phyloP scores from a whole-genome alignment of 108 stramenopile genomes.

The Nitzschia inconspicua region DNA sequence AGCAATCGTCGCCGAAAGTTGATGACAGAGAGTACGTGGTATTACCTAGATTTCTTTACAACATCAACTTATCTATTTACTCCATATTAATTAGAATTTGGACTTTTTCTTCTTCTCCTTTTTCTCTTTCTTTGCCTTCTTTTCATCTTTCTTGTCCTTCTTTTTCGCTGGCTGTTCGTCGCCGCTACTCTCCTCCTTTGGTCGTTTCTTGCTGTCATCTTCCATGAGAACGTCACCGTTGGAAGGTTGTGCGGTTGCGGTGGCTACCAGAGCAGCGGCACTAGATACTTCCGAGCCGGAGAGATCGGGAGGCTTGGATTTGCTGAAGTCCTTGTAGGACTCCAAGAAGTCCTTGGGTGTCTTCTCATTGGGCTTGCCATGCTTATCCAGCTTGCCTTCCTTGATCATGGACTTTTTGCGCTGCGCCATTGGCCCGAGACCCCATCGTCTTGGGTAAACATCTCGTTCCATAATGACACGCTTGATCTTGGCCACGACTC shows the following conservation, averaged over 20 bases:
- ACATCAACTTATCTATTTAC: too few relatives aligned
- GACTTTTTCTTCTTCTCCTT: constrained; percentile 30
- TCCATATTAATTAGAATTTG: too few relatives aligned
- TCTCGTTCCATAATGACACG: constrained; percentile 99
- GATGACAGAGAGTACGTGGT: too few relatives aligned
- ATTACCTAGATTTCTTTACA: too few relatives aligned
- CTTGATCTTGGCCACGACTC: constrained; percentile 99
- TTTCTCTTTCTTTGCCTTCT: constrained; percentile 24
- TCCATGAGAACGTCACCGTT: constrained; percentile 19
- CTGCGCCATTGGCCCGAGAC: constrained; percentile 97
- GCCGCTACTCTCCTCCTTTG: constrained; percentile 30
- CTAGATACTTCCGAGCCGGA: constrained; percentile 20
- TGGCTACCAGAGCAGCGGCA: constrained; percentile 5
- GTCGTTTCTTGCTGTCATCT: constrained; percentile 27
- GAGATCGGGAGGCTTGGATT: constrained; percentile 50
- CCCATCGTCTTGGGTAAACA: constrained; percentile 98
- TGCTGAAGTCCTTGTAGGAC: constrained; percentile 72
- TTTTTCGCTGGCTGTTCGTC: constrained; percentile 31
- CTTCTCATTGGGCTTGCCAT: constrained; percentile 95
- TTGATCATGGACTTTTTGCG: constrained; percentile 97
- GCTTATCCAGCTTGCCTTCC: constrained; percentile 98
- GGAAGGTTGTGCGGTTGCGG: not conserved
- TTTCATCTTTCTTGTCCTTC: constrained; percentile 30
- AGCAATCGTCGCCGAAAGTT: too few relatives aligned
- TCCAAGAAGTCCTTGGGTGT: constrained; percentile 93